Conservation (phyloP, 495 filamentous ascomycete species). For the Trichoderma gamsii region DNA sequence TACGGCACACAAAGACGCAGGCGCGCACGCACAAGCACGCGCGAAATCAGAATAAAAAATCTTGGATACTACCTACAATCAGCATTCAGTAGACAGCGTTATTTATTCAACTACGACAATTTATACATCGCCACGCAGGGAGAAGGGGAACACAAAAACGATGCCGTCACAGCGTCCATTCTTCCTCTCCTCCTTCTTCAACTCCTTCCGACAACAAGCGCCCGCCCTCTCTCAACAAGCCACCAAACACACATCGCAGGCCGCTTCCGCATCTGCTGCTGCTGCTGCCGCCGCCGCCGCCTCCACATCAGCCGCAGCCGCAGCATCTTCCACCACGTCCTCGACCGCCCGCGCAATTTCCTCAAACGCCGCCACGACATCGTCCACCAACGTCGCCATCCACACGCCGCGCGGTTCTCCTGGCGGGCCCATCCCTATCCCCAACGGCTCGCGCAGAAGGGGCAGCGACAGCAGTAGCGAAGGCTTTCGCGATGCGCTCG, state of each 20-base stretch:
- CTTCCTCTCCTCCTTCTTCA: conserved; percentile 75
- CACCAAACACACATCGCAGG: conserved; percentile 37
- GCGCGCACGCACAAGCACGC: background rate
- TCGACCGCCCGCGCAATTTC: conserved; percentile 31
- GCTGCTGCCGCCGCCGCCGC: conserved; percentile 15
- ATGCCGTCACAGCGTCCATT: conserved; percentile 78
- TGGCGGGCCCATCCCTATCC: conserved; percentile 1
- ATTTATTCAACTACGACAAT: background rate
- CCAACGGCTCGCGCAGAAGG: conserved; percentile 45
- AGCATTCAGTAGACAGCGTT: background rate
- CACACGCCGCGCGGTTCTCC: conserved; percentile 23
- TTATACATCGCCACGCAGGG: background rate
- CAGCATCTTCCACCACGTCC: conserved; percentile 29
- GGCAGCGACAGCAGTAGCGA: conserved; percentile 76
- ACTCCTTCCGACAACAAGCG: conserved; percentile 61
- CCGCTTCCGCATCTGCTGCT: conserved; percentile 25
- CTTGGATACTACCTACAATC: background rate
- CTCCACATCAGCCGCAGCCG: conserved; percentile 23
- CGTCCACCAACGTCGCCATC: conserved; percentile 36
- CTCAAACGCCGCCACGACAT: conserved; percentile 40
- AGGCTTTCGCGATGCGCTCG: conserved; percentile 68
- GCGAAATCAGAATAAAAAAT: background rate
- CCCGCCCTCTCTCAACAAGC: conserved; percentile 33
- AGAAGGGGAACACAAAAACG: conserved; percentile 10
- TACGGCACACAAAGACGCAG: background rate